Percentiles rank a stretch among this genome's conserved stretches.
These are phyloP conservation scores for Sporothrix protearum DNA, from an alignment of 2,329 filamentous ascomycete species.

Conservation along the genomic window DNA sequence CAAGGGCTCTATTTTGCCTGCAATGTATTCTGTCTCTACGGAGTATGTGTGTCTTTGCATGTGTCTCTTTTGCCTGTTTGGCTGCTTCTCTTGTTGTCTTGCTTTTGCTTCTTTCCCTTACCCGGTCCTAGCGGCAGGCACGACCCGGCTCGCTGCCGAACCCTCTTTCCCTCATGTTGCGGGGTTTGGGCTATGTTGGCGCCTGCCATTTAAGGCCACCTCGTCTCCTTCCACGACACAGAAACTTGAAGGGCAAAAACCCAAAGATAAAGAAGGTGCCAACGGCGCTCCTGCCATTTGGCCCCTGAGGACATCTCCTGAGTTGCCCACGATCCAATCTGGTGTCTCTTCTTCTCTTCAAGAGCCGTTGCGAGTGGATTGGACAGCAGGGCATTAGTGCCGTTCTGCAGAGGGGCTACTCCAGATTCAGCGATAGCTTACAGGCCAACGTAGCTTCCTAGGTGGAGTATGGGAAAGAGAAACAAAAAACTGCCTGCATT, in stretches of 20 bases:
- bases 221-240: background rate
- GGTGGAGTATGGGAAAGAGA: slow-evolving; percentile 5
- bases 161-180: background rate
- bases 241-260: background rate
- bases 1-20: background rate
- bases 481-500: slow-evolving; percentile 4
- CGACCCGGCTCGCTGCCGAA: slow-evolving; percentile 10
- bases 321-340: slow-evolving; percentile 1
- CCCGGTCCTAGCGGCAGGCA: slow-evolving; percentile 12
- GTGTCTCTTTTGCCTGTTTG: background rate
- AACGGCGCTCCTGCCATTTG: background rate
- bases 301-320: background rate
- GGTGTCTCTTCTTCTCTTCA: background rate
- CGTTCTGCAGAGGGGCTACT: slow-evolving; percentile 5
- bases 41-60: background rate
- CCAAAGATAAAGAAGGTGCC: background rate
- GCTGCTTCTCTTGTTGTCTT: background rate
- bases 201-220: background rate
- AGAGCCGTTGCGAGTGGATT: background rate
- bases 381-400: background rate
- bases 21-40: background rate
- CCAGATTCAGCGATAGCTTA: slow-evolving; percentile 12
- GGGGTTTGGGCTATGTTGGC: background rate
- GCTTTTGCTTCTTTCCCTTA: background rate
- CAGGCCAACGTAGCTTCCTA: slow-evolving; percentile 8